Base-by-base conservation (phyloP, 176 grass and related monocot species). In the Eremochloa ophiuroides region DNA sequence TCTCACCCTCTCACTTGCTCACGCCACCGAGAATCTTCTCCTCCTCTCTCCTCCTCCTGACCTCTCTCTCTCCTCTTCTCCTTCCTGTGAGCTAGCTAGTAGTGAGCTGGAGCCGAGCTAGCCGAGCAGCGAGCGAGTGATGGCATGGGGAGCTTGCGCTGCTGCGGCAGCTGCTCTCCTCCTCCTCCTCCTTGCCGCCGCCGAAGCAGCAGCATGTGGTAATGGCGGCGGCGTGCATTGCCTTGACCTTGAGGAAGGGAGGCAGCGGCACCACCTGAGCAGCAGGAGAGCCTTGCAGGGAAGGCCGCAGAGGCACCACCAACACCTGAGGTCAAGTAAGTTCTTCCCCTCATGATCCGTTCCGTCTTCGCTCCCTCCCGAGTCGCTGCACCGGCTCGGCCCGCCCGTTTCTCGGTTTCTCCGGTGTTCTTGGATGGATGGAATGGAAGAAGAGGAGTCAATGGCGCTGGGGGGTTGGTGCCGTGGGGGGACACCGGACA, bases 281-380 rank as follows among this genome's bases (percentile, higher is more conserved):
- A 64, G 73, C 14, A 35, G 83, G 75, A 76, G 76, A 14, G 74
- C 55, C 50, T 56, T 80, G 68, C 79, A 69, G 68, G 38, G 55
- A 23, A 61, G 26, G 26, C 58, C 27, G 41, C 11, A 10, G 58
- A 4, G 25, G 25, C 25, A 61, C 58, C 17, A 79, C 42, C 80
- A 41, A n/a, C n/a, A n/a, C 23, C 80, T 89, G 77, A 85, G 87
- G 77, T 93, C 91, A 75, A 93, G 87, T 93, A 68, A 93, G 87
- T 82, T 31, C 39, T n/a, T 27, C 59, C 35, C 31, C 38, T 61
- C 27, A 23, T 17, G 6, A 64, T 42, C 66, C 80, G 2, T 10
- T 4, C 26, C 31, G 15, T 44, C 13, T 50, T 3, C n/a, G n/a
- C n/a, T n/a, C n/a, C n/a, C n/a, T n/a, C n/a, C n/a, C n/a, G n/a